Conservation (phyloP, 2,329 filamentous ascomycete genomes). For the Colletotrichum aenigma region DNA sequence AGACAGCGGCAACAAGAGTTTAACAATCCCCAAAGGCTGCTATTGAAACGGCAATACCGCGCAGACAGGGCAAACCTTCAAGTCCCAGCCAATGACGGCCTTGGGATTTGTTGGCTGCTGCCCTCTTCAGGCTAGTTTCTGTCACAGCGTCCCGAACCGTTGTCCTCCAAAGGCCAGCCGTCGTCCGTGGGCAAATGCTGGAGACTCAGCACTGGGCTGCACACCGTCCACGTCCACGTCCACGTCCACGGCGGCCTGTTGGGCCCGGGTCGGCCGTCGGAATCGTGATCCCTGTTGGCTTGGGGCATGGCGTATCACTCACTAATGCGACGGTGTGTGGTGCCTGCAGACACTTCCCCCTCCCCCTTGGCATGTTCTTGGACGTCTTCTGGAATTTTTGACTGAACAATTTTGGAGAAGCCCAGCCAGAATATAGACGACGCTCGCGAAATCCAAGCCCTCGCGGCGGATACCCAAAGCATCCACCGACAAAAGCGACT, state of each 20-base stretch:
- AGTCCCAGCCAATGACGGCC: background rate
- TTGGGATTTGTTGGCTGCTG: background rate
- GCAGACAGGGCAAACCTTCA: background rate
- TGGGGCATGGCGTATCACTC: background rate
- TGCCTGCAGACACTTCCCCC: conserved; percentile 1
- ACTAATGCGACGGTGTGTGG: conserved; percentile 3
- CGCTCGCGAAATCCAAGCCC: background rate
- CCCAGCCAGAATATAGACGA: conserved; percentile 9
- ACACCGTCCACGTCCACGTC: background rate
- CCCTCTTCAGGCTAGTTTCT: conserved; percentile 10
- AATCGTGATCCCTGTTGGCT: conserved; percentile 1
- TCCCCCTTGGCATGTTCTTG: conserved; percentile 12
- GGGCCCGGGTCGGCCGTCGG: conserved; percentile 15
- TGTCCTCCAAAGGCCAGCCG: conserved; percentile 4
- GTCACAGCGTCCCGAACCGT: conserved; percentile 17
- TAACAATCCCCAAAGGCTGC: background rate
- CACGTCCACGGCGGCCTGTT: background rate
- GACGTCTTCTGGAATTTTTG: conserved; percentile 5
- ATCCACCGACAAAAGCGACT: background rate
- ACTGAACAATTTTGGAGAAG: background rate
- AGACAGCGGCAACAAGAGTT: background rate
- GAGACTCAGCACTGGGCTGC: background rate
- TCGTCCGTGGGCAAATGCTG: conserved; percentile 7
- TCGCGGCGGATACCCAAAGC: background rate
- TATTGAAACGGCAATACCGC: conserved; percentile 8